phyloP scores from a whole-genome alignment of 2,329 filamentous ascomycete genomes.

The Aspergillus sp. region DNA sequence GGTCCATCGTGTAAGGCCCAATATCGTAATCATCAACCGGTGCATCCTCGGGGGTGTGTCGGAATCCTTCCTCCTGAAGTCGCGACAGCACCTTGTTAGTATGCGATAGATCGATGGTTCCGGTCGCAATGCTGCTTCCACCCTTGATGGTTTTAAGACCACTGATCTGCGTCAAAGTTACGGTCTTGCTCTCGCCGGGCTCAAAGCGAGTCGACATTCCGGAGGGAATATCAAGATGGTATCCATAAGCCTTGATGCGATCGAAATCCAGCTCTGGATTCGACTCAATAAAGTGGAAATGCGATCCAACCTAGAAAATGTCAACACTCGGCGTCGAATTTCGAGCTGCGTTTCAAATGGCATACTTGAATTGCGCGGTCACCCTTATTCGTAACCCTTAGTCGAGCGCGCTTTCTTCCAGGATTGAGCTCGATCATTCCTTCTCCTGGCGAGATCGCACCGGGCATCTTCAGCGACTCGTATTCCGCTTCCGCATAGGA shows the following conservation, averaged over 20 bases:
- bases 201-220: constrained; percentile 93
- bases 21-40: constrained; percentile 54
- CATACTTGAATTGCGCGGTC: constrained; percentile 71
- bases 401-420: constrained; percentile 68
- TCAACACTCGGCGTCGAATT: no score
- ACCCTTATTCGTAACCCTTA: constrained; percentile 80
- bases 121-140: constrained; percentile 77
- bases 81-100: constrained; percentile 65
- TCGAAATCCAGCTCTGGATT: constrained; percentile 90
- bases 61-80: constrained; percentile 72
- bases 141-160: constrained; percentile 78
- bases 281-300: constrained; percentile 96
- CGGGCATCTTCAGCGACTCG: constrained; percentile 67
- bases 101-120: constrained; percentile 64
- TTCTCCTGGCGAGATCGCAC: constrained; percentile 73
- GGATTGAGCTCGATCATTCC: constrained; percentile 69
- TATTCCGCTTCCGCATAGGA: constrained; percentile 63
- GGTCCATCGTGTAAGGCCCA: constrained; percentile 68
- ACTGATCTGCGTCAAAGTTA: constrained; percentile 83
- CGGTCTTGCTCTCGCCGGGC: constrained; percentile 87
- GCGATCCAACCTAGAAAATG: constrained; percentile 69
- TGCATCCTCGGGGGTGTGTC: constrained; percentile 69
- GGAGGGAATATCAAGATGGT: constrained; percentile 82
- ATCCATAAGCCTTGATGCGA: constrained; percentile 77
- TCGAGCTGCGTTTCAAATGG: no score